phyloP scores from a whole-genome alignment of 2,329 filamentous ascomycete species.

The Fusarium sp. region DNA sequence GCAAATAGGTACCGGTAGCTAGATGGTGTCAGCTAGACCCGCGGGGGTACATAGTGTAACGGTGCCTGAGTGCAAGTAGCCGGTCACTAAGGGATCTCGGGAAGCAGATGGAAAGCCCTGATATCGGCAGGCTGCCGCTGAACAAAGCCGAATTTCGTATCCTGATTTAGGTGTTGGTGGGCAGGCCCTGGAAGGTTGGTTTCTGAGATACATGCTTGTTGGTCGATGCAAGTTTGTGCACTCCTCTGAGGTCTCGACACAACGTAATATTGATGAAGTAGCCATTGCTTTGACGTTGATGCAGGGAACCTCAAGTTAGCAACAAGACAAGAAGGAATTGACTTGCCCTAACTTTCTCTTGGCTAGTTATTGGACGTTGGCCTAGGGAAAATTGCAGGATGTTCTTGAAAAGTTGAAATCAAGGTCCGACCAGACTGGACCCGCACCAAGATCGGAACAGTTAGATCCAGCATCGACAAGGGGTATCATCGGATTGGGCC shows the following conservation, averaged over 20 bases:
- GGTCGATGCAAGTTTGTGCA: not conserved
- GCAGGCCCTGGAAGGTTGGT: not conserved
- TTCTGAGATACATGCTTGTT: not conserved
- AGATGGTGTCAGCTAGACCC: slow-evolving; percentile 5
- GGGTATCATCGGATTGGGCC: slow-evolving; percentile 44
- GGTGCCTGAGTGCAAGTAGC: slow-evolving; percentile 22
- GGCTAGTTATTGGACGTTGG: not conserved
- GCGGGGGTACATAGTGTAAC: slow-evolving; percentile 27
- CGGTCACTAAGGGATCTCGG: slow-evolving; percentile 13
- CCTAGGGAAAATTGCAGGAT: not conserved
- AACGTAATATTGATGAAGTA: not conserved
- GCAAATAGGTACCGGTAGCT: not conserved
- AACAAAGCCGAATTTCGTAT: slow-evolving; percentile 33
- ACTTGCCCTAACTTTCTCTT: slow-evolving; percentile 9
- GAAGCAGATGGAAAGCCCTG: slow-evolving; percentile 10
- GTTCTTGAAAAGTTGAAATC: slow-evolving; percentile 13
- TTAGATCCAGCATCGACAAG: slow-evolving; percentile 42
- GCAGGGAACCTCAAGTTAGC: slow-evolving; percentile 19
- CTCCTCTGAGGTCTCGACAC: not conserved
- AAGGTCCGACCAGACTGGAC: slow-evolving; percentile 21
- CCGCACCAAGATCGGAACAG: slow-evolving; percentile 45
- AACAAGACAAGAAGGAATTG: slow-evolving; percentile 22
- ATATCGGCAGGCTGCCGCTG: slow-evolving; percentile 33
- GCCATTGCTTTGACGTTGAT: slow-evolving; percentile 11
- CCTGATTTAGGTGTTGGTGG: slow-evolving; percentile 29